Percentiles rank a stretch among this genome's conserved stretches.
phyloP scores from a whole-genome alignment of 805 yeast genomes.

The Candida oleophila region DNA sequence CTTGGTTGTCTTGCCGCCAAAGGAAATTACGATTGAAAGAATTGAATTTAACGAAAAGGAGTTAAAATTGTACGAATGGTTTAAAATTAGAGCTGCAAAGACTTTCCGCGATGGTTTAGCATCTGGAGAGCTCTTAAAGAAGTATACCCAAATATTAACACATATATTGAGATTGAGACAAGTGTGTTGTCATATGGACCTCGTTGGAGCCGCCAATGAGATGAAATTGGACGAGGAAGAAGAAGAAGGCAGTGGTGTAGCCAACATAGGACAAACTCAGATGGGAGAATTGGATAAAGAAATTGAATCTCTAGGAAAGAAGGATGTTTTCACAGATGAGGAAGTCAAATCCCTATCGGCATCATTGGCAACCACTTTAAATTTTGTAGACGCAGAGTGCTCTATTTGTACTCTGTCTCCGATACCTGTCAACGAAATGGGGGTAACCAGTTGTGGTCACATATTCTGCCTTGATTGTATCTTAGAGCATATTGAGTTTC shows the following conservation, averaged over 20 bases:
- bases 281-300: slow-evolving; percentile 12
- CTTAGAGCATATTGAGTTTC: slow-evolving; percentile 71
- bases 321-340: slow-evolving; percentile 14
- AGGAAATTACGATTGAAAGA: slow-evolving; percentile 67
- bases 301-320: slow-evolving; percentile 3
- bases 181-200: slow-evolving; percentile 78
- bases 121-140: slow-evolving; percentile 66
- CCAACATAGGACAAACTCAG: slow-evolving; percentile 10
- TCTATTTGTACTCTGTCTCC: slow-evolving; percentile 79
- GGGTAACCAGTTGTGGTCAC: slow-evolving; percentile 80
- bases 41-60: slow-evolving; percentile 69
- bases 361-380: slow-evolving; percentile 25
- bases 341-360: slow-evolving; percentile 10
- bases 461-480: slow-evolving; percentile 73
- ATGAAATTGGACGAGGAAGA: slow-evolving; percentile 48
- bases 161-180: slow-evolving; percentile 84
- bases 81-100: slow-evolving; percentile 63
- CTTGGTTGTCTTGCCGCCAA: slow-evolving; percentile 73
- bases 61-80: slow-evolving; percentile 61
- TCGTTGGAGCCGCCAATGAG: slow-evolving; percentile 53
- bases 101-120: slow-evolving; percentile 59
- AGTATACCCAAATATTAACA: slow-evolving; percentile 76
- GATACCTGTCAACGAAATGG: slow-evolving; percentile 50
- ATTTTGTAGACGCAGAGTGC: slow-evolving; percentile 61
- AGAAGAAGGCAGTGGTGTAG: slow-evolving; percentile 10